Base-by-base conservation (phyloP, 495 filamentous ascomycete species). In the Aspergillus incahuasiensis region DNA sequence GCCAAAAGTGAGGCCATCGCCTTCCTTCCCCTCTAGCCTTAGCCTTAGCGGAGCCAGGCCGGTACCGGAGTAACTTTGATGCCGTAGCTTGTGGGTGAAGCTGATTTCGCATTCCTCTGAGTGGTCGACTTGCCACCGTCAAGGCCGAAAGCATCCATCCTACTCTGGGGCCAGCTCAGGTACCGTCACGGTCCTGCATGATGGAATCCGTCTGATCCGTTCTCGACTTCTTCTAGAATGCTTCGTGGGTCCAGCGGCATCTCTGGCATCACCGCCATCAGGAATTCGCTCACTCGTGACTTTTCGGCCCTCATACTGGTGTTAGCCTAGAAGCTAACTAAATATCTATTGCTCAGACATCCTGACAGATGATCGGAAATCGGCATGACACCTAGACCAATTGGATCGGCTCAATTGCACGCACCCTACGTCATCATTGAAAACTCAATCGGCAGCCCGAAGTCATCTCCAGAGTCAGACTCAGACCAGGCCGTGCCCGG, bases 201-300 rank as follows among this genome's bases (percentile, higher is more conserved):
- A 35, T 62, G 54, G 53, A 56, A 62, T 53, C 28, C 45, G 41
- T 59, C 56, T 59, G 54, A 50, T 30, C 55, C 58, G 54, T 66
- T 66, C 62, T 69, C 48, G 64, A 66, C 38, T 60, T 67, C 59
- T 69, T 69, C 67, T 69, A 67, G 67, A 69, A 54, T 52, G 49
- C 30, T 54, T 68, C 59, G 49, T 58, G 61, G 60, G 58, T 59
- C 63, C 55, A 48, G 51, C 54, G 47, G 48, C 48, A 50, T 61
- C 56, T 43, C 41, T 39, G 16, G 46, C 16, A n/a, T n/a, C 16
- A 18, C 41, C 24, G 16, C 39, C 16, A n/a, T n/a, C 16, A 18
- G n/a, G 6, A 35, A 38, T 38, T 34, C 30, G n/a, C 25, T 32
- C 45, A 48, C 45, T 8, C 39, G 6, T 44, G 42, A 18, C 41